Percentiles rank a stretch among this genome's conserved stretches.
Conservation (phyloP, 1,139 yeast genomes). For the Candida smagusa region DNA sequence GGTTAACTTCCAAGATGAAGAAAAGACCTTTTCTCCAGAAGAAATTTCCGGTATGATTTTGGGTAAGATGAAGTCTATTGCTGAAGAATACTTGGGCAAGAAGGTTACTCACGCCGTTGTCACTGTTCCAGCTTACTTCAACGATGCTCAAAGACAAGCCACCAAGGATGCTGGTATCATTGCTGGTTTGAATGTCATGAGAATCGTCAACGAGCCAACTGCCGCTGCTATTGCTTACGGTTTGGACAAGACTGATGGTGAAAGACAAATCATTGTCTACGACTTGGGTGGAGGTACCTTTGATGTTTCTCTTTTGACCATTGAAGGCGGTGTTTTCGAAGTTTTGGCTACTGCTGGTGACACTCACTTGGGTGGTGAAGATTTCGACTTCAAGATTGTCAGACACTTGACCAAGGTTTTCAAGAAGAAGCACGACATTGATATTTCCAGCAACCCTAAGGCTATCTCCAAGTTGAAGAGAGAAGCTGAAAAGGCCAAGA, state of each 20-base stretch:
- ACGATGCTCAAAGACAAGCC: conserved; percentile 98
- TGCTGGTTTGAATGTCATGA: conserved; percentile 90
- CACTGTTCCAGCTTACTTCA: conserved; percentile 96
- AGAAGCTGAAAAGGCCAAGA: conserved; percentile 96
- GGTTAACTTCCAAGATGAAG: conserved; percentile 61
- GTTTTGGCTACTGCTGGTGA: conserved; percentile 54
- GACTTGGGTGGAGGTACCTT: conserved; percentile 58
- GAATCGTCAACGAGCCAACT: conserved; percentile 97
- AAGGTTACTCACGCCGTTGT: conserved; percentile 92
- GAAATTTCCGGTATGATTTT: conserved; percentile 91
- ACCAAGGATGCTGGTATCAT: conserved; percentile 97
- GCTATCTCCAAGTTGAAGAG: conserved; percentile 89
- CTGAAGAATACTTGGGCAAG: conserved; percentile 87
- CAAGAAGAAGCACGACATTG: conserved; percentile 85
- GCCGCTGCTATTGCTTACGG: conserved; percentile 99
- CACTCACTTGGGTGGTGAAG: conserved; percentile 78
- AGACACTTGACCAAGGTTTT: conserved; percentile 80
- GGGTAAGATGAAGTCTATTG: conserved; percentile 89
- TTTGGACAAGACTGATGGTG: conserved; percentile 68
- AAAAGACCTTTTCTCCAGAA: conserved; percentile 76
- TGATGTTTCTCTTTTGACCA: conserved; percentile 49
- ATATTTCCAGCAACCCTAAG: conserved; percentile 68
- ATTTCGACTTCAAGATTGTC: conserved; percentile 86
- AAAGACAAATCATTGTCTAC: conserved; percentile 48
- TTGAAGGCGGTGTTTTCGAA: conserved; percentile 53